These are phyloP conservation scores for Podila horticola DNA, from an alignment of 192 early-diverging fungal genomes.

Conservation along the genomic window DNA sequence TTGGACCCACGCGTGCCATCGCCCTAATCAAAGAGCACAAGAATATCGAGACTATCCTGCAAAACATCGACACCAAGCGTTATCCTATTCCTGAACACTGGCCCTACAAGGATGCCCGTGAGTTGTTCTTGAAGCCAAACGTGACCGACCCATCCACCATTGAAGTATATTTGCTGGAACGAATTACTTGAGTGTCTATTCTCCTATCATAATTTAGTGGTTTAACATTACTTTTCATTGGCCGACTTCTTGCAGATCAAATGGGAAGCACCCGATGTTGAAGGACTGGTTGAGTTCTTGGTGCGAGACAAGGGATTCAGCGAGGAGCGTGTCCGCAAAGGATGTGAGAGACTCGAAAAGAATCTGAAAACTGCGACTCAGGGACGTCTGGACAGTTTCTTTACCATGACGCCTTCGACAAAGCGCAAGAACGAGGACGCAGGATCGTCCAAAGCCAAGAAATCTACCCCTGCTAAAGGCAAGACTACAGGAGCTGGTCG, in stretches of 20 bases:
- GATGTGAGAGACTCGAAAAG: conserved; percentile 83
- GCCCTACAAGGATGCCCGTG: conserved; percentile 90
- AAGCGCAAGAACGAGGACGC: conserved; percentile 55
- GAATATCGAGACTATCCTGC: conserved; percentile 82
- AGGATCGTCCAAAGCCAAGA: conserved; percentile 19
- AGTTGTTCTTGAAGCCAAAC: conserved; percentile 86
- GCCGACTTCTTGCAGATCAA: conserved; percentile 55
- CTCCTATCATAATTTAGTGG: neutral
- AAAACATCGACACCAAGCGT: conserved; percentile 79
- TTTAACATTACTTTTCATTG: conserved; percentile 8
- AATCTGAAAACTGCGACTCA: conserved; percentile 83
- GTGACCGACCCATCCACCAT: conserved; percentile 74
- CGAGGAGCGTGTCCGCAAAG: conserved; percentile 90
- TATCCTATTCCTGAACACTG: conserved; percentile 88
- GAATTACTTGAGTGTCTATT: neutral
- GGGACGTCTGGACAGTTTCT: conserved; percentile 93
- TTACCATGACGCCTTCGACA: conserved; percentile 65
- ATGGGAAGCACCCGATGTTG: conserved; percentile 81
- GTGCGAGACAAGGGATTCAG: conserved; percentile 97
- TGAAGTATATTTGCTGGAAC: conserved; percentile 64
- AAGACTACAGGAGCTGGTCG: conserved; percentile 24
- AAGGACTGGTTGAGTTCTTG: conserved; percentile 88
- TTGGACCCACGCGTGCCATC: conserved; percentile 90
- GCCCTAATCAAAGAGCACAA: conserved; percentile 86
- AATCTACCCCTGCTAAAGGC: conserved; percentile 22